Percentiles rank a stretch among this genome's conserved stretches.
Conservation (phyloP, 345 rosid genomes). For the Eucalyptus curtisii region DNA sequence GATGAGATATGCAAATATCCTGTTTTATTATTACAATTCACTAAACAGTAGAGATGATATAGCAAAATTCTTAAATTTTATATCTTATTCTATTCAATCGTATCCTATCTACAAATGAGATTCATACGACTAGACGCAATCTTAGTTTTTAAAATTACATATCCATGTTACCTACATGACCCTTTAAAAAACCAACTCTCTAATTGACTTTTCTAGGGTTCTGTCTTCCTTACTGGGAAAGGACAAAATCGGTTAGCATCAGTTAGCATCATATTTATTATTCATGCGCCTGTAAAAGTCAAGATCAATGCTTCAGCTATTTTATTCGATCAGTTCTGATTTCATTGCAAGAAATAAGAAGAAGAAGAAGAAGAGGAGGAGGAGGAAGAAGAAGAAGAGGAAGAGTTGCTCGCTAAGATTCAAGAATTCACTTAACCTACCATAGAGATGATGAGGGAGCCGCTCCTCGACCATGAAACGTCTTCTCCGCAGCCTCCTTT, state of each 20-base stretch:
- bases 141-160: background rate
- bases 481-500: background rate
- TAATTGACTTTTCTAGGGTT: background rate
- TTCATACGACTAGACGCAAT: too few species aligned
- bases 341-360: background rate
- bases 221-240: background rate
- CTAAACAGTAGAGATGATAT: fast-evolving
- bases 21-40: background rate
- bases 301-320: background rate
- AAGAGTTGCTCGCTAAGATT: background rate
- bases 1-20: too few species aligned
- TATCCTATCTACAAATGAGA: too few species aligned
- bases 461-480: background rate
- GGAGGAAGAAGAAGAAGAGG: background rate
- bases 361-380: background rate
- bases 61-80: background rate
- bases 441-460: background rate
- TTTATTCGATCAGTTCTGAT: background rate
- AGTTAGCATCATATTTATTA: background rate
- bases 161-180: background rate
- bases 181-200: background rate
- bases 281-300: background rate
- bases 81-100: fast-evolving
- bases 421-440: background rate
- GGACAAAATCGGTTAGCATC: background rate